Percentiles rank a stretch among this genome's conserved stretches.
These are phyloP conservation scores for Bretschneidera sinensis DNA, from an alignment of 345 rosid species.

Conservation along the genomic window DNA sequence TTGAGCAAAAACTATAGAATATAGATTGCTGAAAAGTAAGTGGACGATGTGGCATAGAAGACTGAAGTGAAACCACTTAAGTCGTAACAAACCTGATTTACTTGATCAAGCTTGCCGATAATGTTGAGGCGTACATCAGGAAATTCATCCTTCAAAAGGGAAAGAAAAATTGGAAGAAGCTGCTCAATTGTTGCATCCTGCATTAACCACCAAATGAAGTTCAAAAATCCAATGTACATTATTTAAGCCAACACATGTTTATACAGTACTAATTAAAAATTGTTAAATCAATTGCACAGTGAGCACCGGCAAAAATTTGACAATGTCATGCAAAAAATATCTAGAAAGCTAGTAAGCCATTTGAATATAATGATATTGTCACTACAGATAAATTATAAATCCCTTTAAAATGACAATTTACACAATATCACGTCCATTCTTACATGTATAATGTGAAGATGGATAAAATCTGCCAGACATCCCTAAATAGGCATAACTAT, in stretches of 20 bases:
- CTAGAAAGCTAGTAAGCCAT: no score
- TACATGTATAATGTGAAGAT: neutral
- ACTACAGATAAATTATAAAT: no score
- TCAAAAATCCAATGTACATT: constrained; percentile 7
- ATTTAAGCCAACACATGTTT: neutral
- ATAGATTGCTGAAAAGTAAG: neutral
- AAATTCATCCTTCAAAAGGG: constrained; percentile 92
- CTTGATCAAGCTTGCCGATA: constrained; percentile 98
- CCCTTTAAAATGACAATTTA: no score
- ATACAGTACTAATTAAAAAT: no score
- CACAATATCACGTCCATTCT: neutral
- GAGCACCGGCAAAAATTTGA: no score
- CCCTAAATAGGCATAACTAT: neutral
- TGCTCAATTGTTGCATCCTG: constrained; percentile 95
- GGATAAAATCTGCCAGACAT: neutral
- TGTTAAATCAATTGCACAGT: no score
- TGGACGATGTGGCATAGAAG: neutral
- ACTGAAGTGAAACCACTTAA: constrained; percentile 2
- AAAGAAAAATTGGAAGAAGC: constrained; percentile 94
- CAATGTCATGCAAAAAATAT: no score
- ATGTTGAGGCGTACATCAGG: constrained; percentile 96
- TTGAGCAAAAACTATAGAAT: constrained; percentile 1
- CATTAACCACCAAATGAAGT: constrained; percentile 20
- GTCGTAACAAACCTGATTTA: constrained; percentile 67
- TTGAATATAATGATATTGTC: no score